Base-by-base conservation (phyloP, 768 basidiomycete species). In the Auricularia sp. region DNA sequence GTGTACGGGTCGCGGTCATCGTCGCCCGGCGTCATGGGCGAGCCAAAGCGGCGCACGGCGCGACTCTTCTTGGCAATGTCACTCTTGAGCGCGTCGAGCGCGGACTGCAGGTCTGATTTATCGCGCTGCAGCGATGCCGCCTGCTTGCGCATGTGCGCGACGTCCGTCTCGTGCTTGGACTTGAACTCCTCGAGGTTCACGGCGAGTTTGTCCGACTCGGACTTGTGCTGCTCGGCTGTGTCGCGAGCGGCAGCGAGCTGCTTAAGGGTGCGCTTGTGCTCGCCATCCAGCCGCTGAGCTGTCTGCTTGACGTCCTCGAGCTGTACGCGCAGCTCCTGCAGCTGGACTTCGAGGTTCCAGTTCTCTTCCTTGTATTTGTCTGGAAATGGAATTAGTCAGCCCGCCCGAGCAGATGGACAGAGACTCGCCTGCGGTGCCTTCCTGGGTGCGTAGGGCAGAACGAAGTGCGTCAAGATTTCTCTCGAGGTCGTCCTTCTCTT, bases 331-430 rank as follows among this genome's bases (percentile, higher is more conserved):
- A 94, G 81, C 66, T 97, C 94, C 73, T 98, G 96, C 35, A 94
- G 79, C 16, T 84, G 83, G 61, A 98, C 94, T 78, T 98, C 96
- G 65, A 98, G 86, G 72, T 98, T 96, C 97, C 97, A 98, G 74
- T 97, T 98, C 77, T 95, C 94, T 77, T 98, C 96, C 77, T 94
- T 94, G 85, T 87, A 96, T 68, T 94, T 93, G 74, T 98, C 96
- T 89, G 71, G 35, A 29, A 29, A 29, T 24, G 44, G 24, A 34
- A 8, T 35, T 13, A 21, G 11, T 18, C 3, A 42, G 18, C 8
- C 13, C 18, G n/a, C 16, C 21, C 39, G 67, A 34, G 2, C 29
- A 47, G 35, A 64, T 10, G 36, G 6, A 18, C 24, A 35, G 45
- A n/a, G 33, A 75, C 84, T 63, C 68, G 89, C 92, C 92, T 65